Evolutionary conservation across 2,329 filamentous ascomycete genomes (phyloP), one percentile per base, ranked within the genome.

Genomic region (Xylariaceae sp.): DNA sequence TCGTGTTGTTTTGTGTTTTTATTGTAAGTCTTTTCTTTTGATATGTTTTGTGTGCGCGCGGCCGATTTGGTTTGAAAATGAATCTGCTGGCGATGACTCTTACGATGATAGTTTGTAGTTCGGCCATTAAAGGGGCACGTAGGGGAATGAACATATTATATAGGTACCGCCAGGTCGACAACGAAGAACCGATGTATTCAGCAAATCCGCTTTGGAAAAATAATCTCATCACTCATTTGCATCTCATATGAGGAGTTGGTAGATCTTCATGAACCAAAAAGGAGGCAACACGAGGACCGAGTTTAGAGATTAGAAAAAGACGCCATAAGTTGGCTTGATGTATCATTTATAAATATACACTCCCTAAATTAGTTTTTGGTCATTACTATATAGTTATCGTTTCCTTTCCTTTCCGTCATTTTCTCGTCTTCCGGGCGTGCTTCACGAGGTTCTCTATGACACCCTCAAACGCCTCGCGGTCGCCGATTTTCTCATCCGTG

Each of bases 381-480:
- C 54, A 53, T 55, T 48, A 62, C 23, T 30, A 61, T 58, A 58
- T 41, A 53, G 23, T 30, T 30, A 30, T 30, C 23, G 23, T 30
- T 30, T 57, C 55, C 55, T 49, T 23, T 57, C 57, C 55, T 45
- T 55, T 66, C 76, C 77, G 89, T 76, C 77, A 90, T 75, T 92
- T 94, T 71, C 91, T 83, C 58, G 91, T 86, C 76, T 92, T 90
- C 73, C 91, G 82, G 53, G 91, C 91, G 76, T 96, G 91, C 73
- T 92, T 94, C 49, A 97, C 93, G 65, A 97, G 75, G 73, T 96
- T 97, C 76, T 96, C 93, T 80, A 97, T 97, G 13, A 97, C 93
- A 0, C 91, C 92, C 72, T 97, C 93, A 73, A 97, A 94, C 2
- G 92, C 90, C 72, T 97, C 93, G 67, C 94, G 88, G 71, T 97